These are phyloP conservation scores for Hirschioporus abietinus DNA, from an alignment of 768 basidiomycete genomes.

Conservation along the genomic window DNA sequence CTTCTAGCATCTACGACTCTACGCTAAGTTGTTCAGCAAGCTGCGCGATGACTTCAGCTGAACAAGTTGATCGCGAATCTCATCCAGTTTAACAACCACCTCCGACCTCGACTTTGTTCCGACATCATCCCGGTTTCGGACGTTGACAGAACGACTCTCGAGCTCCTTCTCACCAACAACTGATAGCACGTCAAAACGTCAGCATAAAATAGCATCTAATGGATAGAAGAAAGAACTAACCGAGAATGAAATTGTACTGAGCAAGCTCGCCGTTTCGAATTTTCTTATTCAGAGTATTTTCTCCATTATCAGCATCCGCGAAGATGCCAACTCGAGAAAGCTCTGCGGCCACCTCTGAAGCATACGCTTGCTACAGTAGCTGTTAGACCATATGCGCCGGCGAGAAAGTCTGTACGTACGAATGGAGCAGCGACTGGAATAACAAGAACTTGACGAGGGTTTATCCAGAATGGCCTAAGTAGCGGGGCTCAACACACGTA, in stretches of 20 bases:
- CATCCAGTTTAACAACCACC: constrained; percentile 63
- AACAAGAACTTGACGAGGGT: constrained; percentile 91
- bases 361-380: constrained; percentile 74
- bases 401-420: constrained; percentile 46
- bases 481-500: too few species aligned
- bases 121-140: constrained; percentile 91
- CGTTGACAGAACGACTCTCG: constrained; percentile 82
- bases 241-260: constrained; percentile 97
- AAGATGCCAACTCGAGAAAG: constrained; percentile 70
- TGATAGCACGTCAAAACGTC: constrained; percentile 26
- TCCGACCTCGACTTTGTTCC: constrained; percentile 79
- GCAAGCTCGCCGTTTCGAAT: constrained; percentile 95
- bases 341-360: constrained; percentile 67
- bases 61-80: constrained; percentile 63
- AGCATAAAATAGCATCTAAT: constrained; percentile 5
- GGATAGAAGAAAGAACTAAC: constrained; percentile 38
- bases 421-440: constrained; percentile 90
- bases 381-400: constrained; percentile 15
- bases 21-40: constrained; percentile 47
- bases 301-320: constrained; percentile 88
- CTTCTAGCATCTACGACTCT: constrained; percentile 8
- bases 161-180: constrained; percentile 95
- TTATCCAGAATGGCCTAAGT: constrained; percentile 93
- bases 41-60: constrained; percentile 58
- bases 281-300: constrained; percentile 94